A percentile compares a stretch with the other conserved stretches of the same genome.
Conservation (phyloP, 805 yeast species). For the Yamadazyma endophytica region DNA sequence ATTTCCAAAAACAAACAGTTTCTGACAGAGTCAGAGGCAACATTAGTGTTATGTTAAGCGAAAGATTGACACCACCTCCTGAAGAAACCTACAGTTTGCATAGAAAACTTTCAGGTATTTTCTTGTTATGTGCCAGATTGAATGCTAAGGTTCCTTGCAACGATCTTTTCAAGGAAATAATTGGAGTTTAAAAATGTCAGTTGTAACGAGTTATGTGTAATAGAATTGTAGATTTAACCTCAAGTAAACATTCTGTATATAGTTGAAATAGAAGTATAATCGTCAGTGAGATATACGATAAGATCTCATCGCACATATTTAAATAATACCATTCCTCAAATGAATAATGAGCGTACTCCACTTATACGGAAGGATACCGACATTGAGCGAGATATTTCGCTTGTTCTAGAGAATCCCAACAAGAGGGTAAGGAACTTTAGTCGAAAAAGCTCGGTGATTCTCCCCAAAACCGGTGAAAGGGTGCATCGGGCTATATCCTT, state of each 20-base stretch:
- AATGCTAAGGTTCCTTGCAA: slow-evolving; percentile 81
- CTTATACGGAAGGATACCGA: too few species aligned
- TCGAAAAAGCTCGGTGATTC: slow-evolving; percentile 30
- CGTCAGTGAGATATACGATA: too few species aligned
- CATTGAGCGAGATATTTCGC: slow-evolving; percentile 5
- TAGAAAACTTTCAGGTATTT: slow-evolving; percentile 92
- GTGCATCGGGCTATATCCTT: slow-evolving; percentile 32
- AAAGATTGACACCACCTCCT: slow-evolving; percentile 94
- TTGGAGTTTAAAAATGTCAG: too few species aligned
- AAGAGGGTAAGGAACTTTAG: slow-evolving; percentile 6
- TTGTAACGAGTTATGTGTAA: slow-evolving; percentile 16
- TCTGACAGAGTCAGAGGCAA: slow-evolving; percentile 89
- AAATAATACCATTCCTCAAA: too few species aligned
- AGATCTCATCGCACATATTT: too few species aligned
- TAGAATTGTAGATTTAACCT: too few species aligned
- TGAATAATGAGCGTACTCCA: too few species aligned
- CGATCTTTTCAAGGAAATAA: slow-evolving; percentile 67
- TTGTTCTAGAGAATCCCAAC: slow-evolving; percentile 11
- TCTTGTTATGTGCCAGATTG: slow-evolving; percentile 80
- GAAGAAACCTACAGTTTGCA: slow-evolving; percentile 97
- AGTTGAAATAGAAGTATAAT: too few species aligned
- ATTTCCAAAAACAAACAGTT: slow-evolving; percentile 82
- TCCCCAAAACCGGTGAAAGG: slow-evolving; percentile 36
- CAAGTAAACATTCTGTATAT: too few species aligned
- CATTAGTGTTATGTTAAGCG: slow-evolving; percentile 84